A percentile compares a stretch with the other conserved stretches of the same genome.
phyloP scores from a whole-genome alignment of 768 basidiomycete species.

The Boletales sp. region DNA sequence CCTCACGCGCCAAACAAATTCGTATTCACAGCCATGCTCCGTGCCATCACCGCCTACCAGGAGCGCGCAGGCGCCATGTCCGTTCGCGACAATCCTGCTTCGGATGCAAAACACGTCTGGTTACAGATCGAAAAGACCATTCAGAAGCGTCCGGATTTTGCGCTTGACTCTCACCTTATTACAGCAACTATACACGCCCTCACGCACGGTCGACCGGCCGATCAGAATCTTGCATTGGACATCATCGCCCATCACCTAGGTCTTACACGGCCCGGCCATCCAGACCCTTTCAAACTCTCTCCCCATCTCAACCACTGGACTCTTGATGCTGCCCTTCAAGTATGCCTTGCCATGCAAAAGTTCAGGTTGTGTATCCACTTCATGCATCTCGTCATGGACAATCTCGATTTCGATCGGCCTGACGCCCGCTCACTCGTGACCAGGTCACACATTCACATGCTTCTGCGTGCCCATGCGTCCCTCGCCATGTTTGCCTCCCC shows the following conservation, averaged over 20 bases:
- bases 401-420: slow-evolving; percentile 18
- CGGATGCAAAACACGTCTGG: slow-evolving; percentile 74
- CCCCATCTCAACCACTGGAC: slow-evolving; percentile 44
- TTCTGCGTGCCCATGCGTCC: slow-evolving; percentile 49
- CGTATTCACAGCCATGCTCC: slow-evolving; percentile 66
- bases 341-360: slow-evolving; percentile 51
- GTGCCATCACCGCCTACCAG: slow-evolving; percentile 35
- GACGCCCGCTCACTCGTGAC: slow-evolving; percentile 41
- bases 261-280: slow-evolving; percentile 46
- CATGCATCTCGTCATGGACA: slow-evolving; percentile 54
- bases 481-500: slow-evolving; percentile 39
- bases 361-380: slow-evolving; percentile 51
- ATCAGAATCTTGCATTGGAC: slow-evolving; percentile 65
- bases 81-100: slow-evolving; percentile 41
- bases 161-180: slow-evolving; percentile 53
- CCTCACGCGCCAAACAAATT: slow-evolving; percentile 56
- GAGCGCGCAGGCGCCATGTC: slow-evolving; percentile 18
- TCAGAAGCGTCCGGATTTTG: slow-evolving; percentile 42
- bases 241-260: slow-evolving; percentile 63
- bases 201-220: slow-evolving; percentile 49
- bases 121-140: slow-evolving; percentile 53
- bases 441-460: slow-evolving; percentile 55
- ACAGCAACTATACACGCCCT: slow-evolving; percentile 53
- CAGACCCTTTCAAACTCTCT: slow-evolving; percentile 33
- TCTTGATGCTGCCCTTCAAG: slow-evolving; percentile 50